phyloP scores from a whole-genome alignment of 1,284 basidiomycete genomes.

The Cutaneotrichosporon cavernicola region DNA sequence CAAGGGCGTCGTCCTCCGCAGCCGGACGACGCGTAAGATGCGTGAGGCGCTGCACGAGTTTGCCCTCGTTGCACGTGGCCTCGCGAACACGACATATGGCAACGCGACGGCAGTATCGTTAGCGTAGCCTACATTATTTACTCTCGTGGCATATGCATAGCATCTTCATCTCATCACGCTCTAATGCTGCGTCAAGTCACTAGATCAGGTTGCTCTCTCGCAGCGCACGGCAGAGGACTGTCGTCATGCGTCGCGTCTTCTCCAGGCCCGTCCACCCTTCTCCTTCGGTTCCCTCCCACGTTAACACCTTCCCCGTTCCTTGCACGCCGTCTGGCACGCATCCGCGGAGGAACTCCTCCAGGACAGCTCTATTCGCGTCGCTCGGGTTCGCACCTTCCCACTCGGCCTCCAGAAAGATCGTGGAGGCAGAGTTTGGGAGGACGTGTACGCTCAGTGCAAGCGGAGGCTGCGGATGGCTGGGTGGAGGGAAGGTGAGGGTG shows the following conservation, averaged over 20 bases:
- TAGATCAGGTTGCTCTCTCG: slow-evolving; percentile 23
- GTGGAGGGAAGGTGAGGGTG: slow-evolving; percentile 35
- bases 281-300: slow-evolving; percentile 19
- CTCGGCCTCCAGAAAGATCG: slow-evolving; percentile 46
- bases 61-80: slow-evolving; percentile 50
- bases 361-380: slow-evolving; percentile 10
- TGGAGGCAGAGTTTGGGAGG: slow-evolving; percentile 33
- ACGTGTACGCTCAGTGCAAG: slow-evolving; percentile 37
- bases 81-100: slow-evolving; percentile 53
- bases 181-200: neutral
- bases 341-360: slow-evolving; percentile 37
- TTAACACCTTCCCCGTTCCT: slow-evolving; percentile 28
- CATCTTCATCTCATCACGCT: neutral
- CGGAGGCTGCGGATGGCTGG: slow-evolving; percentile 27
- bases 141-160: neutral
- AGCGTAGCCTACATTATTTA: neutral
- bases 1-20: slow-evolving; percentile 64
- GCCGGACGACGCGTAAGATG: slow-evolving; percentile 51
- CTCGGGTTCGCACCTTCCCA: slow-evolving; percentile 21
- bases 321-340: slow-evolving; percentile 36
- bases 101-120: slow-evolving; percentile 45
- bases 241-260: slow-evolving; percentile 24
- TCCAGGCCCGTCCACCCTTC: slow-evolving; percentile 32
- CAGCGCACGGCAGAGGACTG: slow-evolving; percentile 20
- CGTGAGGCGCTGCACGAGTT: slow-evolving; percentile 54